phyloP scores from a whole-genome alignment of 805 yeast species.

The Candida boidinii region DNA sequence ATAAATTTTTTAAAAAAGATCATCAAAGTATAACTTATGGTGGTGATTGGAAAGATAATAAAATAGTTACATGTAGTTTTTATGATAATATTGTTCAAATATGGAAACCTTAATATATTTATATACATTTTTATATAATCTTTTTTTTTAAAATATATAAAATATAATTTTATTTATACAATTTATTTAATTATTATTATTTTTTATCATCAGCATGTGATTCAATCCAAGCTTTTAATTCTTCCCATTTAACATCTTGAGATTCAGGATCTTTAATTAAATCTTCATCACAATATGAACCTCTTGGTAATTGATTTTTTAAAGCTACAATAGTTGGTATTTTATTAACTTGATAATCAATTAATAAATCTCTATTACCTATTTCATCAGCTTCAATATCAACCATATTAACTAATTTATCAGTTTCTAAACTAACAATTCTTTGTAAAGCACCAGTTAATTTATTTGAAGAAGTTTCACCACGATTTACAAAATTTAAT shows the following conservation, averaged over 20 bases:
- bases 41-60: conserved; percentile 69
- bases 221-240: conserved; percentile 35
- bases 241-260: conserved; percentile 34
- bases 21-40: conserved; percentile 96
- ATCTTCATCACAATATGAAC: conserved; percentile 25
- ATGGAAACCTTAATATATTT: conserved; percentile 37
- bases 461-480: conserved; percentile 53
- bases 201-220: conserved; percentile 26
- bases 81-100: conserved; percentile 77
- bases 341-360: conserved; percentile 41
- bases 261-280: conserved; percentile 17
- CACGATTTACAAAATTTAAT: conserved; percentile 62
- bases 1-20: conserved; percentile 46
- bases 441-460: conserved; percentile 55
- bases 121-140: neutral
- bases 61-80: conserved; percentile 79
- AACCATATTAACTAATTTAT: conserved; percentile 49
- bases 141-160: conserved; percentile 4
- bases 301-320: conserved; percentile 52
- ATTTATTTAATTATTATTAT: conserved; percentile 2
- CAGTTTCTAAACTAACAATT: conserved; percentile 39
- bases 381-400: conserved; percentile 65
- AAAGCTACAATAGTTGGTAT: conserved; percentile 65
- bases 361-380: conserved; percentile 49
- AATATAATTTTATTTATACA: conserved; percentile 3